A percentile compares a stretch with the other conserved stretches of the same genome.
Evolutionary conservation across 139 green algal genomes (phyloP).

Genomic region (Chlamydomonas sp.): DNA sequence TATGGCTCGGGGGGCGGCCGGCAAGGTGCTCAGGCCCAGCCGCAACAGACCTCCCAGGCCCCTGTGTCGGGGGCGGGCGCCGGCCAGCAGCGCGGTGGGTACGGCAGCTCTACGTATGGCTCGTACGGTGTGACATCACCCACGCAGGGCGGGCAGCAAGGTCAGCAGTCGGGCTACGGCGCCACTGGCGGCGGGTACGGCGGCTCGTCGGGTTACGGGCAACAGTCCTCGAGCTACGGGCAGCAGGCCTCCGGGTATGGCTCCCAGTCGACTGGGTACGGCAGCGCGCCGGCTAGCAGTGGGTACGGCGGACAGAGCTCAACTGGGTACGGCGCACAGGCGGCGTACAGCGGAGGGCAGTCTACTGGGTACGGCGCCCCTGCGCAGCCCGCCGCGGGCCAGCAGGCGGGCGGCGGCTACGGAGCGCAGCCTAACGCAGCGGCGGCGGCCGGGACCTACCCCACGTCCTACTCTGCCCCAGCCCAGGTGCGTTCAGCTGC

Average conservation of each 20-base stretch:
- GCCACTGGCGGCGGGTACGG: background rate
- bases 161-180: slow-evolving; percentile 1
- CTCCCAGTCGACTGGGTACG: background rate
- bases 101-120: slow-evolving; percentile 16
- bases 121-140: background rate
- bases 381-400: background rate
- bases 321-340: slow-evolving; percentile 35
- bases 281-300: background rate
- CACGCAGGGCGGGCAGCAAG: background rate
- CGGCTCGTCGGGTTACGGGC: background rate
- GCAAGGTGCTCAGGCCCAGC: background rate
- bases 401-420: slow-evolving; percentile 13
- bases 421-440: background rate
- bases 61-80: background rate
- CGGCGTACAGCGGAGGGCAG: slow-evolving; percentile 17
- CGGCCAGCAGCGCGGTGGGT: background rate
- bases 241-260: background rate
- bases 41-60: slow-evolving; percentile 1
- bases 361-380: slow-evolving; percentile 19
- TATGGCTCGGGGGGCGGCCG: slow-evolving; percentile 7
- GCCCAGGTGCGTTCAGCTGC: background rate
- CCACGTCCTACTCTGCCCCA: slow-evolving; percentile 5
- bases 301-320: slow-evolving; percentile 2
- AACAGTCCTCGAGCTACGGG: background rate
- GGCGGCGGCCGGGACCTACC: background rate